Evolutionary conservation across 345 rosid species (phyloP), one percentile per base, ranked within the genome.

Genomic region (Gynandropsis gynandra): DNA sequence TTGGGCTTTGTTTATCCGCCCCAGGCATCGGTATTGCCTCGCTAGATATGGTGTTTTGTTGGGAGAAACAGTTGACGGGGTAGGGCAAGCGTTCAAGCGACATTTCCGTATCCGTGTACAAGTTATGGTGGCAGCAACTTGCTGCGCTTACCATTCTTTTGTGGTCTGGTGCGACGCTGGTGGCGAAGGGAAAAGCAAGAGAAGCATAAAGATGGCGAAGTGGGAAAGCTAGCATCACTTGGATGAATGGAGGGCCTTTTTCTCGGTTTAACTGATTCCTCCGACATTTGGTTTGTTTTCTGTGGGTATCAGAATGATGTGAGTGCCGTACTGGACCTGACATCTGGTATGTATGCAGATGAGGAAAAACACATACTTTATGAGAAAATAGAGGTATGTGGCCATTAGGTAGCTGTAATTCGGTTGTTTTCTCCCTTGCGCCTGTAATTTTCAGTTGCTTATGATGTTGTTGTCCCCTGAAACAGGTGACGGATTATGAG

Each of bases 281-380:
- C 7, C 16, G 9, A 0, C 11, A 4, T 65, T 4, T 79, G 65
- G 10, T 12, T 57, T 42, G 12, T 42, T 19, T 17, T 43, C 53
- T n/a, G n/a, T n/a, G n/a, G n/a, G n/a, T n/a, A n/a, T n/a, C 79
- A 90, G 98, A 90, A 90, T 63, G 98, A 90, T 66, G 96, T 79
- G 40, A 87, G 73, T 37, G 83, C 76, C 62, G 70, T 87, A 24
- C 92, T 73, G 47, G 96, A 82, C 76, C 79, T 90, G 74, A 90
- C 98, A 63, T 90, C 87, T 61, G 87, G 98, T 62, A 90, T 77
- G 96, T 96, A 90, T 74, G 79, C 98, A 15, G 98, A 90, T 29
- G 98, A 90, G 74, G 98, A 90, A 61, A 87, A 84, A 71, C 96
- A 73, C 76, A 90, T 90, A 39, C 89, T 90, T 54, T 90, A 87